Percentiles rank a stretch among this genome's conserved stretches.
Evolutionary conservation across 139 green algal species (phyloP).

Genomic region (Pedinophyceae sp.): DNA sequence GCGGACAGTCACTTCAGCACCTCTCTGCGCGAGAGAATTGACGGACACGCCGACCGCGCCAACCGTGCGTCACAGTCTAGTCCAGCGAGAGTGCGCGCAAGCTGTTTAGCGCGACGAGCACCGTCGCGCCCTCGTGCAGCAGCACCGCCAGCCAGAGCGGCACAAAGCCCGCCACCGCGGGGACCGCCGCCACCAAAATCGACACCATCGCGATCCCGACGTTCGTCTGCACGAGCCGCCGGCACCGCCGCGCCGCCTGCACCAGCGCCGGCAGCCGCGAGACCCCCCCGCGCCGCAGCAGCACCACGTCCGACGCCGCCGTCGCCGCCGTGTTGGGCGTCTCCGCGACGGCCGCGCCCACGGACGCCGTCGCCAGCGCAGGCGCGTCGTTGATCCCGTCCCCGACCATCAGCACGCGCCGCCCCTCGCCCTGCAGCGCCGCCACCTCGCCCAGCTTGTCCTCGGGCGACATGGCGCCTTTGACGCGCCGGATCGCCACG

Average conservation of each 20-base stretch:
- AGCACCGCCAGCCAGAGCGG: slow-evolving; percentile 76
- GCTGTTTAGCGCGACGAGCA: slow-evolving; percentile 77
- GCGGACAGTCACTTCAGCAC: too few species aligned
- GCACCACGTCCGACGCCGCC: slow-evolving; percentile 54
- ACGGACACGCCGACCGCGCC: too few species aligned
- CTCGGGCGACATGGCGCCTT: too few species aligned
- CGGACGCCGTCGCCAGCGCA: slow-evolving; percentile 45
- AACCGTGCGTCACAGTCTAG: too few species aligned
- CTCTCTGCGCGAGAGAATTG: too few species aligned
- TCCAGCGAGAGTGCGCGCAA: slow-evolving; percentile 47
- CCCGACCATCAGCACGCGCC: slow-evolving; percentile 58
- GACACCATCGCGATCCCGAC: slow-evolving; percentile 51
- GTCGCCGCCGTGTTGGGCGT: slow-evolving; percentile 49
- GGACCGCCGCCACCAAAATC: slow-evolving; percentile 46
- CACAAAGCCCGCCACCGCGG: slow-evolving; percentile 58
- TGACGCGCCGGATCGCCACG: too few species aligned
- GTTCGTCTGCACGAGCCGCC: slow-evolving; percentile 43
- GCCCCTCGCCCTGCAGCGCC: slow-evolving; percentile 27
- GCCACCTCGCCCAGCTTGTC: slow-evolving; percentile 28
- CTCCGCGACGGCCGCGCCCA: slow-evolving; percentile 47
- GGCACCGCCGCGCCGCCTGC: slow-evolving; percentile 31
- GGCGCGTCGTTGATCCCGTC: slow-evolving; percentile 66
- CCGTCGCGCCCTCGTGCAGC: slow-evolving; percentile 76
- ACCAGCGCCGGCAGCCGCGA: slow-evolving; percentile 58
- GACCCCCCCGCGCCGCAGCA: slow-evolving; percentile 32